A percentile compares a stretch with the other conserved stretches of the same genome.
Evolutionary conservation across 2,329 filamentous ascomycete species (phyloP).

Genomic region (Ophiostoma pallidulum): DNA sequence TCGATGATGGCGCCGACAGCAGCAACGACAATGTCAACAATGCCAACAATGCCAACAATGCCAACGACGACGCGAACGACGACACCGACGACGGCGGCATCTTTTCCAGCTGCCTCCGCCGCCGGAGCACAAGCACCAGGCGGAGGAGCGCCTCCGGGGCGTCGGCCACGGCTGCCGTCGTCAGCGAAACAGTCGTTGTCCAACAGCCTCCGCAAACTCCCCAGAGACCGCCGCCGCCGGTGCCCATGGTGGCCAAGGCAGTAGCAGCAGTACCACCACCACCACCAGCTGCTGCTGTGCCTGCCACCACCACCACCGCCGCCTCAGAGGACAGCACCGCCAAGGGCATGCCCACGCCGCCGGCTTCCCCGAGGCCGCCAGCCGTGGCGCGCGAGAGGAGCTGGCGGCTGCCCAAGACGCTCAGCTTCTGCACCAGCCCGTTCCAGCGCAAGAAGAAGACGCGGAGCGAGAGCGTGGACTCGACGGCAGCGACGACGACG

Average conservation of each 20-base stretch:
- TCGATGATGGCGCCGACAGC: not conserved
- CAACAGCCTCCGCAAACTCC: no score
- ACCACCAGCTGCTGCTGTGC: no score
- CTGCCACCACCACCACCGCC: not conserved
- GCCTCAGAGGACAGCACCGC: not conserved
- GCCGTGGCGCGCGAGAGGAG: constrained; percentile 7
- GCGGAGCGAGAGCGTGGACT: not conserved
- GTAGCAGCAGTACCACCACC: no score
- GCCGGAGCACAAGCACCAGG: not conserved
- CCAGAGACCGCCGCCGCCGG: not conserved
- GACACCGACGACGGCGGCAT: no score
- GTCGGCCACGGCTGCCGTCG: no score
- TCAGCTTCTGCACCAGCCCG: constrained; percentile 10
- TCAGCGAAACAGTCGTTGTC: no score
- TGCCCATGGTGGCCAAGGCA: not conserved
- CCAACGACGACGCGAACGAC: no score
- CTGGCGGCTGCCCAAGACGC: constrained; percentile 10
- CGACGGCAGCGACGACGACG: not conserved
- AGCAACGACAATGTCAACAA: not conserved
- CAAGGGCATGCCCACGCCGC: not conserved
- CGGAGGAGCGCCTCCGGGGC: no score
- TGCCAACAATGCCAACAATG: no score
- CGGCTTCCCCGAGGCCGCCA: no score
- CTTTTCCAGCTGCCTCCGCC: no score
- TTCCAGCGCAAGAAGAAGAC: constrained; percentile 4